Evolutionary conservation across 2,329 filamentous ascomycete species (phyloP).

Genomic region (Annulohypoxylon truncatum): DNA sequence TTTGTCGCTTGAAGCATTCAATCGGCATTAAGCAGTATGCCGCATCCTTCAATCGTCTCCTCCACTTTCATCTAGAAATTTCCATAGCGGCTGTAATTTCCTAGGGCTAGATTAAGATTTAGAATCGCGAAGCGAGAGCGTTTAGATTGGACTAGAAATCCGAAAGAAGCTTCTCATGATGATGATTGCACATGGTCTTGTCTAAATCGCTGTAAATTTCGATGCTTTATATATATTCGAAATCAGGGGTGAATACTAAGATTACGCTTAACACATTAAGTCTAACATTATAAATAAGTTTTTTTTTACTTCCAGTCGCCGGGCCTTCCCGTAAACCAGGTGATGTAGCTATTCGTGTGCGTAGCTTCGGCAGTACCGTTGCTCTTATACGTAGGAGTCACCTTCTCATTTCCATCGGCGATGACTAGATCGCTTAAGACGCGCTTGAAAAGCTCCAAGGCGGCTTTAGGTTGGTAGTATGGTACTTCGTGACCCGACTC

Average conservation of each 20-base stretch:
- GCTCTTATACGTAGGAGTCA: constrained; percentile 63
- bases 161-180: too few species aligned
- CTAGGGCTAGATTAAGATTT: too few species aligned
- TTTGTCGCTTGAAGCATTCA: too few species aligned
- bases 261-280: background rate
- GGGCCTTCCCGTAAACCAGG: constrained; percentile 63
- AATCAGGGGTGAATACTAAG: background rate
- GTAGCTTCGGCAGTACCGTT: constrained; percentile 68
- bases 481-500: constrained; percentile 73
- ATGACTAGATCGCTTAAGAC: constrained; percentile 68
- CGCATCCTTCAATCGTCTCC: too few species aligned
- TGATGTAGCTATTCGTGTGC: constrained; percentile 64
- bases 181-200: too few species aligned
- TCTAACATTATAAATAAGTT: background rate
- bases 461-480: constrained; percentile 70
- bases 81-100: too few species aligned
- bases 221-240: background rate
- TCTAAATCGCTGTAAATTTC: background rate
- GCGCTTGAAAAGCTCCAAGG: constrained; percentile 70
- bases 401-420: constrained; percentile 64
- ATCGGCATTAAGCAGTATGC: too few species aligned
- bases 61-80: too few species aligned
- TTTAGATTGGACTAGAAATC: too few species aligned
- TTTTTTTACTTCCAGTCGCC: constrained; percentile 39
- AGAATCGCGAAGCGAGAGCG: too few species aligned